Evolutionary conservation across 2,329 filamentous ascomycete genomes (phyloP), one percentile per base, ranked within the genome.

Genomic region (Pezicula rhizophila): DNA sequence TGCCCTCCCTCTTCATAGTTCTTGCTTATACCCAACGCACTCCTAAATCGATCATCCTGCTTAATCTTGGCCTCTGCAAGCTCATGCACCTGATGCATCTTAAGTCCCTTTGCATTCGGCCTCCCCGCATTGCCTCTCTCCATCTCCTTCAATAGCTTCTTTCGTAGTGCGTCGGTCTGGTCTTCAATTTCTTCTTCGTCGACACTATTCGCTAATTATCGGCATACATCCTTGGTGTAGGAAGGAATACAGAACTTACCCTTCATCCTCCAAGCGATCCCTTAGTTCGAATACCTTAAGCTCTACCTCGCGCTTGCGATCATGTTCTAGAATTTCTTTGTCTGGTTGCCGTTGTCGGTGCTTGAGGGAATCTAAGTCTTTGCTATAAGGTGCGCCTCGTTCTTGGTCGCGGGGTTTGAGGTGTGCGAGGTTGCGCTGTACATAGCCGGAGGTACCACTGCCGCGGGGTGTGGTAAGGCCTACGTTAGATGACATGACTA

Each of bases 391-490:
- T 33, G 63, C 63, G 15, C 48, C 57, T 38, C 35, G n/a, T 42
- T 23, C 40, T 52, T 62, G 57, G 71, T 95, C 89, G 70, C 92
- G 90, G 26, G 88, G 90, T 64, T 79, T 83, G 60, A 96, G 82
- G 65, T 92, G 84, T 15, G 93, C 93, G 33, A 90, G 82, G 73
- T 97, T 99, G 68, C 90, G 89, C 71, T 97, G 92, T 49, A 99
- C 92, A 67, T 97, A 97, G 65, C 93, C 93, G 1, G 92, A 97
- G 49, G 93, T 99, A 42, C 93, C 93, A 65, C 88, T 95, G 58
- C 93, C 93, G 63, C 93, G 85, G 3, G 93, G 93, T 4, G 93
- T 99, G 49, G 86, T 84, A 61, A 99, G 89, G 50, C 93, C 95
- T 64, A 99, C 93, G 73, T 99, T 99, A 57, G 93, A 90, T 52